Evolutionary conservation across 768 basidiomycete species (phyloP).

Genomic region (Basidioascus undulatus): DNA sequence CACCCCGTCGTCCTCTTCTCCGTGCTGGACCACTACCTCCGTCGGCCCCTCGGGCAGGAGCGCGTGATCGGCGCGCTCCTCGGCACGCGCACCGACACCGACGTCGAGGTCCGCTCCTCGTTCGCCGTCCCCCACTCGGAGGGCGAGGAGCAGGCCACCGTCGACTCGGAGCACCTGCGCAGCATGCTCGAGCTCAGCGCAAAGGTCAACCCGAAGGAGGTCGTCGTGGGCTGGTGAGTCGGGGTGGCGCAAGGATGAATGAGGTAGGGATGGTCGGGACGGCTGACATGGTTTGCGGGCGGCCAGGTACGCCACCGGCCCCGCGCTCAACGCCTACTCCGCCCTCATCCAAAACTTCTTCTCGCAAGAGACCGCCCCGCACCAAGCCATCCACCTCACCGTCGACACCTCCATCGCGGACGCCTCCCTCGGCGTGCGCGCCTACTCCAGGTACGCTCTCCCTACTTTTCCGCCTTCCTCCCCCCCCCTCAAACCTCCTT

Average conservation of each 20-base stretch:
- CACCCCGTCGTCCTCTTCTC: constrained; percentile 84
- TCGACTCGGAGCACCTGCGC: constrained; percentile 90
- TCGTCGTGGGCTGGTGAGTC: constrained; percentile 80
- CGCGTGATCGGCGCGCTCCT: constrained; percentile 90
- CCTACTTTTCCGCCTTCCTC: neutral
- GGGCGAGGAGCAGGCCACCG: constrained; percentile 73
- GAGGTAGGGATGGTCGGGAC: neutral
- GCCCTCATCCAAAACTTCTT: constrained; percentile 97
- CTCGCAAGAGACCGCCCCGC: constrained; percentile 66
- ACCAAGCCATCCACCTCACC: constrained; percentile 73
- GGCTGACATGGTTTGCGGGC: neutral
- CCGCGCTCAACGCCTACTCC: constrained; percentile 75
- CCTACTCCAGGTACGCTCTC: constrained; percentile 48
- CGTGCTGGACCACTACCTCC: constrained; percentile 88
- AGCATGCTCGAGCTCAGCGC: constrained; percentile 76
- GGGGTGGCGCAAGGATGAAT: neutral
- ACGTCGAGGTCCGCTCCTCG: constrained; percentile 42
- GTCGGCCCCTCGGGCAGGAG: constrained; percentile 52
- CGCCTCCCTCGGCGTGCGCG: constrained; percentile 47
- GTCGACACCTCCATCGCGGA: constrained; percentile 60
- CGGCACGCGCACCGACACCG: constrained; percentile 39
- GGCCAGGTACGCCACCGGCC: constrained; percentile 81
- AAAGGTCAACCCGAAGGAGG: constrained; percentile 60
- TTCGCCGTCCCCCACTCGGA: constrained; percentile 87
- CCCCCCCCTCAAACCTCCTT: neutral